phyloP scores from a whole-genome alignment of 805 yeast genomes.

The Soucietia sequanensis region DNA sequence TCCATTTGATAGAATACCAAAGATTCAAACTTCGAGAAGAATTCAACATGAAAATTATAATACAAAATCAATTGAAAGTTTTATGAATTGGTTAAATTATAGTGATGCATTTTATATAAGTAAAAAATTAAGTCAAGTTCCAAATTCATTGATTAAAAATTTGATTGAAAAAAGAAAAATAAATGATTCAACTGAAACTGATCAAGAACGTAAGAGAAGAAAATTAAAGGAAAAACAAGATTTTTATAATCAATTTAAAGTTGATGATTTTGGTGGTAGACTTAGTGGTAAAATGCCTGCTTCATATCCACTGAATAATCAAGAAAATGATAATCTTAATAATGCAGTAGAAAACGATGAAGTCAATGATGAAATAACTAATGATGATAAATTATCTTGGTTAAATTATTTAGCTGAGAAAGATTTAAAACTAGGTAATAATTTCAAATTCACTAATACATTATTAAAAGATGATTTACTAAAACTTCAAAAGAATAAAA shows the following conservation, averaged over 20 bases:
- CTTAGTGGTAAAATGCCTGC: conserved; percentile 1
- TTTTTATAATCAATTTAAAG: conserved; percentile 36
- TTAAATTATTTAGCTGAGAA: conserved; percentile 37
- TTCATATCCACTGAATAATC: conserved; percentile 9
- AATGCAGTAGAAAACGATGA: conserved; percentile 16
- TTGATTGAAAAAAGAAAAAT: conserved; percentile 39
- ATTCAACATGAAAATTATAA: conserved; percentile 21
- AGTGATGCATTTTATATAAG: conserved; percentile 24
- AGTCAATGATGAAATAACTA: conserved; percentile 15
- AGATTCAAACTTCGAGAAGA: conserved; percentile 10
- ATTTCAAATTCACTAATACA: conserved; percentile 32
- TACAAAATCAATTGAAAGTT: conserved; percentile 37
- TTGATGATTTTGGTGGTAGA: conserved; percentile 10
- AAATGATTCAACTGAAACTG: conserved; percentile 28
- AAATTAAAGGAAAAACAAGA: conserved; percentile 39
- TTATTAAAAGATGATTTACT: conserved; percentile 24
- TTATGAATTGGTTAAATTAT: conserved; percentile 33
- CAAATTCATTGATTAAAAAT: conserved; percentile 26
- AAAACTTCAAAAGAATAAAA: conserved; percentile 24
- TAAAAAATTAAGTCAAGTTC: conserved; percentile 28
- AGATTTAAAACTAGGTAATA: conserved; percentile 34
- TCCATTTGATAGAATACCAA: conserved; percentile 28
- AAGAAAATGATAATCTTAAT: conserved; percentile 14
- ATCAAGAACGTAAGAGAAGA: conserved; percentile 32
- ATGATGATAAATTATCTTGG: conserved; percentile 32